Evolutionary conservation across 169 alveolate species (phyloP), one percentile per base, ranked within the genome.

Genomic region (Cryptosporidium sp.): DNA sequence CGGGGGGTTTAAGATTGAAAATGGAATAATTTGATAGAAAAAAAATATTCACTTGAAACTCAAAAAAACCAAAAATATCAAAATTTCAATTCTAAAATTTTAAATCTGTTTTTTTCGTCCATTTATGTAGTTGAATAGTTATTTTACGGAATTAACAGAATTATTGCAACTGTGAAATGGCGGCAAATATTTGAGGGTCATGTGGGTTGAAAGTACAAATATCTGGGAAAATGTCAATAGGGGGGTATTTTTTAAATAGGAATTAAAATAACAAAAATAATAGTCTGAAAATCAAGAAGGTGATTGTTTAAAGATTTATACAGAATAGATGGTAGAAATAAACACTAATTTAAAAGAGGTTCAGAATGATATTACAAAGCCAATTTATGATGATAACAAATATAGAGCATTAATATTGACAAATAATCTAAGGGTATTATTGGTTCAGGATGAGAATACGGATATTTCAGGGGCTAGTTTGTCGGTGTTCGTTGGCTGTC

Each of bases 401-500:
- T 73, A 73, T 55, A 73, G 86, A 31, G 68, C 71, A 18, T n/a
- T 73, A 26, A 50, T 55, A 2, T 52, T 73, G 43, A n/a, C 71
- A 6, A 73, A 73, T 21, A 55, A 59, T 26, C 39, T 73, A 29
- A 73, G 70, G 10, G 86, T 73, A 21, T 73, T 73, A 55, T 39
- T 73, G 37, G 52, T 73, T 52, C 68, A 37, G 37, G 86, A 73
- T 73, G 70, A 73, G 18, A 73, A 50, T 35, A 41, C 86, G 23
- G 86, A 73, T 52, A 52, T 73, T 52, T 73, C 86, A 10, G 86
- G 71, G 6, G 86, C 70, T 7, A 41, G 45, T 43, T 26, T 95
- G 39, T 92, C 92, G 16, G 97, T 95, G 16, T 91, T 92, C 41
- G 95, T 94, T 8, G 98, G 98, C 12, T 86, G 93, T 29, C 85